A percentile compares a stretch with the other conserved stretches of the same genome.
Evolutionary conservation across 257 asterid genomes (phyloP).

Genomic region (Gentiana dahurica): DNA sequence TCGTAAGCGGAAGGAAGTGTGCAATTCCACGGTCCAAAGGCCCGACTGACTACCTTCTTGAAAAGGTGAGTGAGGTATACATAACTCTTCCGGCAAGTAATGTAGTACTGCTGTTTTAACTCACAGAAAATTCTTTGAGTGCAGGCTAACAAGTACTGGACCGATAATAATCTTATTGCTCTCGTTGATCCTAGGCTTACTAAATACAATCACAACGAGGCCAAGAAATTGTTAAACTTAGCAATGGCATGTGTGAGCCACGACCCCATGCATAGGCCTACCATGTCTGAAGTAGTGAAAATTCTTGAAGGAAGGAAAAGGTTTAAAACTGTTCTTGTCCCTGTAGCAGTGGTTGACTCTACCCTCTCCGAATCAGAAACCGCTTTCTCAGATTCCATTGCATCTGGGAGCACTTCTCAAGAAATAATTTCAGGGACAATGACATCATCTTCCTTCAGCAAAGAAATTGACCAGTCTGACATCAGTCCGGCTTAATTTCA

Average conservation of each 20-base stretch:
- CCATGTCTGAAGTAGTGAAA: slow-evolving; percentile 17
- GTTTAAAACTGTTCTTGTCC: not conserved
- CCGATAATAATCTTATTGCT: slow-evolving; percentile 5
- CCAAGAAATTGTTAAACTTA: slow-evolving; percentile 1
- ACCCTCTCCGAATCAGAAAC: not conserved
- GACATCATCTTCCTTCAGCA: slow-evolving; percentile 1
- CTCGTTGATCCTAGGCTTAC: slow-evolving; percentile 14
- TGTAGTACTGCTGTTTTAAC: not conserved
- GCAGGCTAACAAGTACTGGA: slow-evolving; percentile 11
- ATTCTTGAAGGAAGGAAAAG: slow-evolving; percentile 13
- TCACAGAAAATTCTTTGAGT: not conserved
- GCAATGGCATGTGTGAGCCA: slow-evolving; percentile 17
- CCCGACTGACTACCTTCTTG: slow-evolving; percentile 12
- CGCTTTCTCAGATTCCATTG: slow-evolving; percentile 5
- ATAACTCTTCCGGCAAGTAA: not conserved
- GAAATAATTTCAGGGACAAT: slow-evolving; percentile 8
- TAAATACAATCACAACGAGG: slow-evolving; percentile 8
- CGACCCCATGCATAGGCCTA: slow-evolving; percentile 11
- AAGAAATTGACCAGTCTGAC: slow-evolving; percentile 6
- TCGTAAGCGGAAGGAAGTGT: slow-evolving; percentile 12
- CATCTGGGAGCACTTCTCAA: slow-evolving; percentile 7
- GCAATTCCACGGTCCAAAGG: slow-evolving; percentile 4
- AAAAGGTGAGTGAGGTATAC: slow-evolving; percentile 4
- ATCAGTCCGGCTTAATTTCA: not conserved
- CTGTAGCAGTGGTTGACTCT: not conserved